Conservation (phyloP, 129 eudicot species). For the Centrapalus pauciflorus region DNA sequence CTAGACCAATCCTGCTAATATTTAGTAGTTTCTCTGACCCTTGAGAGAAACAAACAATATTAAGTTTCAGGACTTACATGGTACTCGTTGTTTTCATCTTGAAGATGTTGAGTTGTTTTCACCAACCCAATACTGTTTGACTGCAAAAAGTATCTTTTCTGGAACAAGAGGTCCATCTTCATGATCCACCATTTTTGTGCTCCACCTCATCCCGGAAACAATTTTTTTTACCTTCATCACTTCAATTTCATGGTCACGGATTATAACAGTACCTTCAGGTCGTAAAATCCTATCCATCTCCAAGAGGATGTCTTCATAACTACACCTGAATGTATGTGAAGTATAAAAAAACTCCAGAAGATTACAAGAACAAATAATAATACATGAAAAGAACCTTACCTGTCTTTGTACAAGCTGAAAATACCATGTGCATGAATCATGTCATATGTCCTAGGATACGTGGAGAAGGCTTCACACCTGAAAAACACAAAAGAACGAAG, state of each 20-base stretch:
- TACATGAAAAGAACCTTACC: conserved; percentile 18
- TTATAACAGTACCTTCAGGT: conserved; percentile 72
- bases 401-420: conserved; percentile 46
- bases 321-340: conserved; percentile 37
- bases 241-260: conserved; percentile 51
- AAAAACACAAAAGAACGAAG: neutral
- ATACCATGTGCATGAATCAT: conserved; percentile 45
- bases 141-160: conserved; percentile 55
- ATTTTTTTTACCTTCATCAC: conserved; percentile 46
- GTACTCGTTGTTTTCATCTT: neutral
- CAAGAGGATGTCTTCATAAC: conserved; percentile 52
- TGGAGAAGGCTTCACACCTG: conserved; percentile 69
- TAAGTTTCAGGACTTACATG: neutral
- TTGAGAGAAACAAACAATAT: neutral
- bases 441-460: conserved; percentile 53
- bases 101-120: conserved; percentile 38
- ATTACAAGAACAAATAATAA: neutral
- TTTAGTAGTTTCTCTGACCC: neutral
- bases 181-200: conserved; percentile 50
- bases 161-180: conserved; percentile 59
- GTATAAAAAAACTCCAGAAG: neutral
- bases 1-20: neutral
- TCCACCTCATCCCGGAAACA: conserved; percentile 66
- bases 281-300: conserved; percentile 78
- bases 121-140: conserved; percentile 60